phyloP scores from a whole-genome alignment of 2,329 filamentous ascomycete species.

The Cercospora sp. region DNA sequence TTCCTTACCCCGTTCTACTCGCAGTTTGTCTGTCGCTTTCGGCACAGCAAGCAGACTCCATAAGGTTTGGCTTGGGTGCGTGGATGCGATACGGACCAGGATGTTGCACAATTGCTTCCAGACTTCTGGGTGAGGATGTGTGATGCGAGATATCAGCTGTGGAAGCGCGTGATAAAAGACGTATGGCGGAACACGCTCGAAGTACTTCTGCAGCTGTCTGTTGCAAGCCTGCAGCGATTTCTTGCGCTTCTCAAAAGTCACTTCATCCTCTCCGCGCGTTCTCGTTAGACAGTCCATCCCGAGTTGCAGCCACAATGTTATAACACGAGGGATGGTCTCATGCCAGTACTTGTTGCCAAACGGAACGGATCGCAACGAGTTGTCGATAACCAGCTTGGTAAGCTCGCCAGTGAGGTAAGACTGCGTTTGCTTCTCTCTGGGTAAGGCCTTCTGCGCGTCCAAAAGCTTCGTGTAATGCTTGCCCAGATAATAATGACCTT shows the following conservation, averaged over 20 bases:
- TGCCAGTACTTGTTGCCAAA: slow-evolving; percentile 95
- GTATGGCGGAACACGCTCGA: slow-evolving; percentile 69
- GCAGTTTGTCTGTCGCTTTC: slow-evolving; percentile 73
- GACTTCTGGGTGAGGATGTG: slow-evolving; percentile 76
- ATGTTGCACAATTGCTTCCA: slow-evolving; percentile 76
- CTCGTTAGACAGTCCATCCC: slow-evolving; percentile 64
- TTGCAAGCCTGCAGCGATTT: slow-evolving; percentile 70
- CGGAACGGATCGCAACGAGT: slow-evolving; percentile 82
- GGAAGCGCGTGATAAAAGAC: slow-evolving; percentile 82
- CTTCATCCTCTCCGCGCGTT: slow-evolving; percentile 48
- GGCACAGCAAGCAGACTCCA: slow-evolving; percentile 90
- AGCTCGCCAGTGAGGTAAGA: slow-evolving; percentile 71
- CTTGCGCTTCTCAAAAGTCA: slow-evolving; percentile 53
- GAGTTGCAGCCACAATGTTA: slow-evolving; percentile 94
- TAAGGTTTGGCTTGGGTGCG: slow-evolving; percentile 86
- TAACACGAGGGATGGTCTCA: slow-evolving; percentile 84
- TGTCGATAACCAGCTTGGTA: slow-evolving; percentile 87
- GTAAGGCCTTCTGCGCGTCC: slow-evolving; percentile 80
- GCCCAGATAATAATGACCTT: slow-evolving; percentile 94
- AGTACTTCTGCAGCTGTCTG: slow-evolving; percentile 75
- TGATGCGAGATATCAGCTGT: slow-evolving; percentile 94
- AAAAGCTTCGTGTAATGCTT: slow-evolving; percentile 96
- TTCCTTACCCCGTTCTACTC: slow-evolving; percentile 56
- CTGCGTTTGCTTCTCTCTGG: slow-evolving; percentile 66
- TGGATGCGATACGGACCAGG: slow-evolving; percentile 79